phyloP scores from a whole-genome alignment of 495 filamentous ascomycete genomes.

The Beverwykella pulmonaria region DNA sequence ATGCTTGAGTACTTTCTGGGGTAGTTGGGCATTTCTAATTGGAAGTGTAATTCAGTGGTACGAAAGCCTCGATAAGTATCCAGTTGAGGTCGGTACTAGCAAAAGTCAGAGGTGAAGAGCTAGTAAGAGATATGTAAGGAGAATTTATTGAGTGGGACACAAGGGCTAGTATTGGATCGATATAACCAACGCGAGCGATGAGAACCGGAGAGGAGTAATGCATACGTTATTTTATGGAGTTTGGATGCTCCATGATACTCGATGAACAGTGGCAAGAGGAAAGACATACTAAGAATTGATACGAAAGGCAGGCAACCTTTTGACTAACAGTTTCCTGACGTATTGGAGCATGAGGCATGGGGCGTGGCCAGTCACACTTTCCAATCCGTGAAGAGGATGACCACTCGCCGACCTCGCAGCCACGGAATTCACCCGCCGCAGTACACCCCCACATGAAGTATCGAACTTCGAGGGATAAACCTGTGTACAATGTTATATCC shows the following conservation, averaged over 20 bases:
- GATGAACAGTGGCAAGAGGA: background rate
- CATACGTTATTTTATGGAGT: background rate
- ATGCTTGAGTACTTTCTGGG: conserved; percentile 66
- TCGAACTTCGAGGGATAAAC: background rate
- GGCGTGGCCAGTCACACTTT: background rate
- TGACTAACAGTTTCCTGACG: background rate
- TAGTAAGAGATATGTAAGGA: background rate
- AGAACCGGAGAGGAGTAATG: background rate
- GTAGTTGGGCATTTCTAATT: conserved; percentile 70
- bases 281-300: background rate
- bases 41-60: conserved; percentile 68
- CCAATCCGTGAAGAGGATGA: background rate
- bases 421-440: background rate
- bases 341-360: background rate
- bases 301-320: background rate
- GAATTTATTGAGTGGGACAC: background rate
- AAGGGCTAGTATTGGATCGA: background rate
- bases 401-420: background rate
- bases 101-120: background rate
- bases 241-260: background rate
- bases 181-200: background rate
- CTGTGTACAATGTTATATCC: too few relatives aligned
- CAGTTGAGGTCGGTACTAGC: conserved; percentile 50
- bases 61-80: conserved; percentile 63
- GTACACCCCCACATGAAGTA: background rate